phyloP scores from a whole-genome alignment of 192 early-diverging fungal species.

The Coemansia sp. region DNA sequence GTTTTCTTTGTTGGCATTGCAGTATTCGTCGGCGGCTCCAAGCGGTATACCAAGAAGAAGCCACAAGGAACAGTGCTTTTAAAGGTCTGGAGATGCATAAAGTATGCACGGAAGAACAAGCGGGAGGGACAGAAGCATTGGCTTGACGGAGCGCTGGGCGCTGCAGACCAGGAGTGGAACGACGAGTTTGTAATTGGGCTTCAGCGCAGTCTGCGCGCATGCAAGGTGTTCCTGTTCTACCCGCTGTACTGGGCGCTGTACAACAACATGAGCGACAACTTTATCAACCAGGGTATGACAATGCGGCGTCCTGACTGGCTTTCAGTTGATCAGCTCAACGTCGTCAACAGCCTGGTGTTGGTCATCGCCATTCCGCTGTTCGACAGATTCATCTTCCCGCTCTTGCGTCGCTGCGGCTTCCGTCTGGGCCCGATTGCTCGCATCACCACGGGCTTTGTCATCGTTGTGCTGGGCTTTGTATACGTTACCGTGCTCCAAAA shows the following conservation, averaged over 20 bases:
- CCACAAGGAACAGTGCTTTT: conserved; percentile 60
- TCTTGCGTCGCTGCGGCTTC: conserved; percentile 42
- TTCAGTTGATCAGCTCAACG: conserved; percentile 52
- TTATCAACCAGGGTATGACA: conserved; percentile 54
- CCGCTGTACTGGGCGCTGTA: conserved; percentile 66
- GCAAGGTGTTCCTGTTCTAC: conserved; percentile 63
- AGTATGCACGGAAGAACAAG: conserved; percentile 23
- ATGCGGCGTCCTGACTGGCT: conserved; percentile 43
- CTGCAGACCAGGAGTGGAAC: conserved; percentile 56
- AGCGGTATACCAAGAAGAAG: conserved; percentile 53
- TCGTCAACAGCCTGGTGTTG: conserved; percentile 44
- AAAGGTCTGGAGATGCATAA: conserved; percentile 50
- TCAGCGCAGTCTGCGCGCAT: conserved; percentile 55
- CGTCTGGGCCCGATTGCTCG: conserved; percentile 50
- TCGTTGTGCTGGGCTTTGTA: conserved; percentile 39
- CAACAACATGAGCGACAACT: conserved; percentile 54
- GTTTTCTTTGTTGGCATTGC: conserved; percentile 57
- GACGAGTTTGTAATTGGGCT: conserved; percentile 65
- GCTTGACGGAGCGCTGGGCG: conserved; percentile 50
- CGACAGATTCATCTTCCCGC: conserved; percentile 48
- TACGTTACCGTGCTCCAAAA: conserved; percentile 53
- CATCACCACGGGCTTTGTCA: conserved; percentile 54
- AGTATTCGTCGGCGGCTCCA: conserved; percentile 53
- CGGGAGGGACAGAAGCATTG: conserved; percentile 10
- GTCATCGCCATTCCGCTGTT: conserved; percentile 52